Base-by-base conservation (phyloP, 2,329 filamentous ascomycete species). In the Hysterium pulicare region DNA sequence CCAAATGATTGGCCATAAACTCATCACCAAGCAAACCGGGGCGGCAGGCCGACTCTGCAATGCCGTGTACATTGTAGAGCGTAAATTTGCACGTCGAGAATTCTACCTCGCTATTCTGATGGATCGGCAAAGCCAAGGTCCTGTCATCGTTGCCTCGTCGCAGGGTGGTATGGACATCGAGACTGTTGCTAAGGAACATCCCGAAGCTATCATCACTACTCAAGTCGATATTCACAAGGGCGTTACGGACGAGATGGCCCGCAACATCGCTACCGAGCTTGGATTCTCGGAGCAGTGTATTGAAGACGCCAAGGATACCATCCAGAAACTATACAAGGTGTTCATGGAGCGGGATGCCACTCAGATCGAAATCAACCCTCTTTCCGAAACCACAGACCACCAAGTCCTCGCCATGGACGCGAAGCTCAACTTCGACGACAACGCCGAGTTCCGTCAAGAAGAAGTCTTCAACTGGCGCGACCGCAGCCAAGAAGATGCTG, bases 141-240 rank as follows among this genome's bases (percentile, higher is more conserved):
- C 93, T 58, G 90, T 97, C 67, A 96, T 98, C 59, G 90, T 98
- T 48, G 91, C 93, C 57, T 97, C 91, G 48, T 96, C 90, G 45
- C 93, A 98, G 75, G 93, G 93, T 71, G 93, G 93, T 69, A 95
- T 98, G 89, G 93, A 98, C 71, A 98, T 98, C 62, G 93, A 98
- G 81, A 83, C 86, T 40, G 93, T 98, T 57, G 93, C 93, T 67
- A 98, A 97, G 82, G 93, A 98, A 77, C 89, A 81, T 75, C 93
- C 93, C 48, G 88, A 93, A 8, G 93, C 93, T 58, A 98, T 98
- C 75, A 85, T 84, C 72, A 96, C 91, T 59, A 95, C 89, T 57
- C 83, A 87, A 63, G 85, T 98, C 62, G 83, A 97, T 72, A 96
- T 98, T 76, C 86, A 97, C 71, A 78, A 79, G 55, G 93, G 93